Evolutionary conservation across 2,329 filamentous ascomycete species (phyloP).

Genomic region (Aureobasidium sp.): DNA sequence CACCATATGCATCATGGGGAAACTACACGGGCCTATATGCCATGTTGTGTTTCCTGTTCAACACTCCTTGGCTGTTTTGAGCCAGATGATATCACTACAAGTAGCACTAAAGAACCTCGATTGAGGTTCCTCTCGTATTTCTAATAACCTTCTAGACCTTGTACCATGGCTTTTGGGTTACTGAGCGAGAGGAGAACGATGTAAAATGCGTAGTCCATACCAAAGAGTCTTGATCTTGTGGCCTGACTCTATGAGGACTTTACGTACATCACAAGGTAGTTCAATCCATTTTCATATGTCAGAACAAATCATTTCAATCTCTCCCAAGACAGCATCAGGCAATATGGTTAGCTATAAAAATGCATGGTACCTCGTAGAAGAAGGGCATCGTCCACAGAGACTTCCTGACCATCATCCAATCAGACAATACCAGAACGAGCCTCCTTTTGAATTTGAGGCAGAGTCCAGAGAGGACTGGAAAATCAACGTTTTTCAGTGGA

Average conservation of each 20-base stretch:
- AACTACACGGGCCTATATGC: neutral
- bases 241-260: neutral
- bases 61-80: neutral
- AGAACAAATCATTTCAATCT: neutral
- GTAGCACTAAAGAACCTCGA: too few species aligned
- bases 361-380: neutral
- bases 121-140: neutral
- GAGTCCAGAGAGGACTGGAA: neutral
- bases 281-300: neutral
- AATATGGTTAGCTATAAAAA: neutral
- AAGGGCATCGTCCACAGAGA: too few species aligned
- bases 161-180: conserved; percentile 8
- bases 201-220: conserved; percentile 6
- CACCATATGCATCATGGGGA: neutral
- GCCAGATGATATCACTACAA: too few species aligned
- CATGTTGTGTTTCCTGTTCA: neutral
- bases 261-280: neutral
- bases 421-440: too few species aligned
- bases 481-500: neutral
- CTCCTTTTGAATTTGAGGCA: neutral
- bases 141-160: conserved; percentile 4
- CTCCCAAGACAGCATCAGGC: neutral
- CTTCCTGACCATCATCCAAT: too few species aligned
- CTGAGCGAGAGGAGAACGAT: conserved; percentile 10
- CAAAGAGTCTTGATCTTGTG: neutral